Percentiles rank a stretch among this genome's conserved stretches.
Evolutionary conservation across 73 alveolate species (phyloP).

Genomic region (Paramecium bursaria): DNA sequence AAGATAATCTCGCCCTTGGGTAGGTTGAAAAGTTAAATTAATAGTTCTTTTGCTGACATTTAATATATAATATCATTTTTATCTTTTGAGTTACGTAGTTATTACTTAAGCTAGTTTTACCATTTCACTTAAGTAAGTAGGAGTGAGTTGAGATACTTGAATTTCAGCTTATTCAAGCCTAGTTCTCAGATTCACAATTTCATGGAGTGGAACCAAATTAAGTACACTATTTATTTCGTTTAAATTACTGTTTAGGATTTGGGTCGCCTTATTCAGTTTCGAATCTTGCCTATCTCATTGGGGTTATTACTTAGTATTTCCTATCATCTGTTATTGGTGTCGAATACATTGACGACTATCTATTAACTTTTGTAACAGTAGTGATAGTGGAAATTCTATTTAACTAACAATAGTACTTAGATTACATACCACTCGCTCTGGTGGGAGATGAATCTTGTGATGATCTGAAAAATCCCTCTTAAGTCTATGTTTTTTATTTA

Average conservation of each 20-base stretch:
- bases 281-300: not conserved
- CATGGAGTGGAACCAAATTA: slow-evolving; percentile 24
- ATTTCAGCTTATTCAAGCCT: slow-evolving; percentile 21
- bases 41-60: slow-evolving; percentile 60
- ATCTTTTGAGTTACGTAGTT: not conserved
- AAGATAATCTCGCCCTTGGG: slow-evolving; percentile 57
- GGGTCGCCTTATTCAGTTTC: not conserved
- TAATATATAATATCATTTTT: slow-evolving; percentile 47
- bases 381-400: too few species aligned
- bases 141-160: slow-evolving; percentile 1
- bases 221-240: not conserved
- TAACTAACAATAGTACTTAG: slow-evolving; percentile 22
- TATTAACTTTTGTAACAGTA: not conserved
- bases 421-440: slow-evolving; percentile 35
- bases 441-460: not conserved
- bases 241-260: too few species aligned
- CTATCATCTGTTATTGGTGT: slow-evolving; percentile 46
- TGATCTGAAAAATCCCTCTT: slow-evolving; percentile 6
- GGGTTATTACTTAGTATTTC: too few species aligned
- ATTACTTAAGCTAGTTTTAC: slow-evolving; percentile 42
- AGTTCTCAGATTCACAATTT: slow-evolving; percentile 37
- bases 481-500: not conserved
- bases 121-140: slow-evolving; percentile 47
- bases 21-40: slow-evolving; percentile 29
- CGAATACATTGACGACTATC: not conserved